phyloP scores from a whole-genome alignment of 2,329 filamentous ascomycete species.

The Cladosporium sp. region DNA sequence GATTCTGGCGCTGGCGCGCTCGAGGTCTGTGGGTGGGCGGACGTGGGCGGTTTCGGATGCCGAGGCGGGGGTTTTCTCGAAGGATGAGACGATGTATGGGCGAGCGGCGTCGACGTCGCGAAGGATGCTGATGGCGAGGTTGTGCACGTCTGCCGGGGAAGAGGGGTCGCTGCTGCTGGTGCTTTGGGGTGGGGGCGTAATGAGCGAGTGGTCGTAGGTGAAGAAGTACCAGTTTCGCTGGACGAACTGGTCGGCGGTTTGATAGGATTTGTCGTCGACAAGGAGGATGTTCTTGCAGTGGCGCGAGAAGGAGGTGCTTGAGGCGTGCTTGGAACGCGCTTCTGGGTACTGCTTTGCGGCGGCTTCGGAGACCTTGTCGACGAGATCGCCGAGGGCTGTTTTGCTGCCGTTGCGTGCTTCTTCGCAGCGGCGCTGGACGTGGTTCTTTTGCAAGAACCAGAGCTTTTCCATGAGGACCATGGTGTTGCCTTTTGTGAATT shows the following conservation, averaged over 20 bases:
- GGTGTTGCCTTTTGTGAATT: slow-evolving; percentile 89
- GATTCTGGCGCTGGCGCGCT: slow-evolving; percentile 16
- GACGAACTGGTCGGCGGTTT: slow-evolving; percentile 56
- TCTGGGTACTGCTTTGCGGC: slow-evolving; percentile 34
- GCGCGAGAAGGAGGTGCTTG: slow-evolving; percentile 1
- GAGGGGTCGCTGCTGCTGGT: slow-evolving; percentile 6
- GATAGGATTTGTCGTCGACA: slow-evolving; percentile 59
- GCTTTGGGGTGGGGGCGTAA: slow-evolving; percentile 16
- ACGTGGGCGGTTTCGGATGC: slow-evolving; percentile 1
- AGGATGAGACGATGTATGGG: background rate
- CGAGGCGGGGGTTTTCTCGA: background rate
- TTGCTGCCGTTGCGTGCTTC: slow-evolving; percentile 44
- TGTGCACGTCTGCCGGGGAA: slow-evolving; percentile 15
- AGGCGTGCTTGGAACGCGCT: slow-evolving; percentile 1
- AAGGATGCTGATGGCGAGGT: slow-evolving; percentile 10
- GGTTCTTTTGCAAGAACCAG: slow-evolving; percentile 72
- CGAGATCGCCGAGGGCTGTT: slow-evolving; percentile 38
- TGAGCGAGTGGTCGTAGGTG: slow-evolving; percentile 25
- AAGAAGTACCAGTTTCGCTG: slow-evolving; percentile 61
- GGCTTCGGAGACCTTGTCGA: slow-evolving; percentile 34
- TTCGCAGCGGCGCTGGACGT: slow-evolving; percentile 55
- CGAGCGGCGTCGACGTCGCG: background rate
- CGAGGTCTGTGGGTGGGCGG: slow-evolving; percentile 14
- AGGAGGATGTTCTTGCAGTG: slow-evolving; percentile 46
- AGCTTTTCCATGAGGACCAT: slow-evolving; percentile 80